Base-by-base conservation (phyloP, 768 basidiomycete species). In the Mycena rosella region DNA sequence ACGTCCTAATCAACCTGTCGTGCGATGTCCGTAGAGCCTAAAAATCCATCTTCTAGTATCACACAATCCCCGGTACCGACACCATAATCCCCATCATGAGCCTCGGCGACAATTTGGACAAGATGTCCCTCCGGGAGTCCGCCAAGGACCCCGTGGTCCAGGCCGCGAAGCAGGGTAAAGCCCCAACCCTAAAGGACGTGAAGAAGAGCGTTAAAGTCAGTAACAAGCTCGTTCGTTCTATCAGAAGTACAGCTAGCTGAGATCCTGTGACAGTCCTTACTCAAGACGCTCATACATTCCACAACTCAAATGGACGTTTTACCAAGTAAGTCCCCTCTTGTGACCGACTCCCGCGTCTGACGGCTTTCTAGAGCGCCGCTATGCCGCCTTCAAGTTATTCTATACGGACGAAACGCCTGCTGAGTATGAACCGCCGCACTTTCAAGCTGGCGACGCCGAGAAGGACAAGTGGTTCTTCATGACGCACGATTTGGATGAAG, bases 351-450 rank as follows among this genome's bases (percentile, higher is more conserved):
- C 52, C 44, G 58, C 24, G 60, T 68, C 36, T 58, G 6, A 51
- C 58, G 60, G 30, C 36, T 42, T 63, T 22, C 20, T 73, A 93
- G 94, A 89, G 72, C 90, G 89, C 52, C 91, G 95, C 36, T 96
- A 85, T 73, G 93, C 94, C n/a, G 93, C 91, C 24, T 94, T 96
- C 82, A 96, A 96, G 75, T 78, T 94, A 14, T 94, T 91, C 75
- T 96, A 95, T 76, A 91, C 91, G 17, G 89, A 93, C 52, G 83
- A 88, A 24, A 90, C 94, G 15, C 95, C 95, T 0, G 80, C 84
- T 11, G 90, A 95, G 56, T 96, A 96, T 73, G 92, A 96, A 75
- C 95, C 95, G 7, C 92, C 92, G 0, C 82, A 90, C 76, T 96
- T 96, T 74, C 85, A 86, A 63, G 79, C 91, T 6, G 93, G 89